Evolutionary conservation across 2,329 filamentous ascomycete genomes (phyloP).

Genomic region (Knufia petricola): DNA sequence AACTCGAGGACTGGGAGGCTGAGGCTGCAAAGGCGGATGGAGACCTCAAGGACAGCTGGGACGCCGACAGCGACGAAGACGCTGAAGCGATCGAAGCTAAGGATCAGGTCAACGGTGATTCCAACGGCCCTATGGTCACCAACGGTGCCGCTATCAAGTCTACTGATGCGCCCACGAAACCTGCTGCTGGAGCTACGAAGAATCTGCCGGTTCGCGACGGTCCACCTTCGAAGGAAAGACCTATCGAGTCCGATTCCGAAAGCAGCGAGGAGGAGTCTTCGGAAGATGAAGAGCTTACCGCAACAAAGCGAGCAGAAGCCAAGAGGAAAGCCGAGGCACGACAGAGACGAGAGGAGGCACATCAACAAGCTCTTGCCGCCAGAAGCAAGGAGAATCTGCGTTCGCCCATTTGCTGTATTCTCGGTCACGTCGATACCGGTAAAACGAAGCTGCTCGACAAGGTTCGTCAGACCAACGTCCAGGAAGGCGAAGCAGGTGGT

Average conservation of each 20-base stretch:
- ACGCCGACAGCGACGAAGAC: constrained; percentile 72
- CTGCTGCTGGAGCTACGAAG: constrained; percentile 1
- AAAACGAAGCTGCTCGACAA: constrained; percentile 99
- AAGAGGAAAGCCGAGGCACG: constrained; percentile 81
- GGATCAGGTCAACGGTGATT: constrained; percentile 16
- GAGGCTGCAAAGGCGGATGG: constrained; percentile 63
- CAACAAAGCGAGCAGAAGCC: constrained; percentile 60
- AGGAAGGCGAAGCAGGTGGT: constrained; percentile 97
- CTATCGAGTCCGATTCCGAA: constrained; percentile 33
- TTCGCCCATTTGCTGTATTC: constrained; percentile 98
- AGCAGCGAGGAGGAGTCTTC: constrained; percentile 51
- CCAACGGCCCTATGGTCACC: constrained; percentile 4
- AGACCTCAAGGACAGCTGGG: constrained; percentile 89
- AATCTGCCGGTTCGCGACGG: constrained; percentile 9
- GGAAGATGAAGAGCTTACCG: constrained; percentile 59
- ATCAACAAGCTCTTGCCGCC: constrained; percentile 83
- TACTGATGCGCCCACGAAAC: neutral
- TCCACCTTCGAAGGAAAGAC: constrained; percentile 13
- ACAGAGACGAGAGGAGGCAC: constrained; percentile 76
- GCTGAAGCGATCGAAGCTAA: constrained; percentile 27
- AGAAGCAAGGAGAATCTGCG: constrained; percentile 89
- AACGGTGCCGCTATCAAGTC: constrained; percentile 4
- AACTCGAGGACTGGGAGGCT: constrained; percentile 72
- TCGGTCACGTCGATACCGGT: constrained; percentile 98
- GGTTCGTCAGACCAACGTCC: constrained; percentile 95